phyloP scores from a whole-genome alignment of 805 yeast genomes.

The Sungouiella thailandica region DNA sequence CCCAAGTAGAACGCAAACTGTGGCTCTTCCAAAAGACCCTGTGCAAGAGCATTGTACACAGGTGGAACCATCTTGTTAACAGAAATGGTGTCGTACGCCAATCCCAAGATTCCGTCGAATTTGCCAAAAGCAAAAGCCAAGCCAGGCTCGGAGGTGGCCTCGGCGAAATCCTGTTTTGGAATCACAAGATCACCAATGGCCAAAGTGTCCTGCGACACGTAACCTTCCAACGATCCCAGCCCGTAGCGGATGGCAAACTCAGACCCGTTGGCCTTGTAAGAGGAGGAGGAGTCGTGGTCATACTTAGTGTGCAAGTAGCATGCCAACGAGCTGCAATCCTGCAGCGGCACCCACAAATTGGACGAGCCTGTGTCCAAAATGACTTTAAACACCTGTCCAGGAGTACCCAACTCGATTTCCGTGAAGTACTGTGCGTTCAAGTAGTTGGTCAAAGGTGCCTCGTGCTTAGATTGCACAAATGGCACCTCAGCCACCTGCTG shows the following conservation, averaged over 20 bases:
- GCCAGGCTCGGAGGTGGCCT: constrained; percentile 96
- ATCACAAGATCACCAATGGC: constrained; percentile 79
- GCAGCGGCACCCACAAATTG: constrained; percentile 93
- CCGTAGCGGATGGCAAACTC: constrained; percentile 87
- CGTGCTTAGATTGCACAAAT: constrained; percentile 36
- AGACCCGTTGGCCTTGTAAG: constrained; percentile 84
- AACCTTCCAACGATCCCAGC: constrained; percentile 89
- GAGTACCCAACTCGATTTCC: constrained; percentile 87
- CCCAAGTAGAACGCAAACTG: constrained; percentile 91
- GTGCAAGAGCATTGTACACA: constrained; percentile 77
- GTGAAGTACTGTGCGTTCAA: constrained; percentile 95
- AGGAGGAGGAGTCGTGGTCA: constrained; percentile 74
- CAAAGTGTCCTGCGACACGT: constrained; percentile 79
- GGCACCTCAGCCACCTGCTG: constrained; percentile 19
- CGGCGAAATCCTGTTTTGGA: constrained; percentile 91
- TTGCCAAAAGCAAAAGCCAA: constrained; percentile 97
- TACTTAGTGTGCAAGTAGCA: constrained; percentile 92
- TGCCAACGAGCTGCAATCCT: constrained; percentile 87
- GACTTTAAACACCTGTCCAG: constrained; percentile 90
- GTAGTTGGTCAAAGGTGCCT: constrained; percentile 86
- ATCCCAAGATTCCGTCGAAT: constrained; percentile 95
- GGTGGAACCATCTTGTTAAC: constrained; percentile 92
- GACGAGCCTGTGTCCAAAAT: constrained; percentile 95
- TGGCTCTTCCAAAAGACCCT: constrained; percentile 77
- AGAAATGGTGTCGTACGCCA: constrained; percentile 88